Conservation (phyloP, 306 rosid genomes). For the Astragalus glycyphyllos region DNA sequence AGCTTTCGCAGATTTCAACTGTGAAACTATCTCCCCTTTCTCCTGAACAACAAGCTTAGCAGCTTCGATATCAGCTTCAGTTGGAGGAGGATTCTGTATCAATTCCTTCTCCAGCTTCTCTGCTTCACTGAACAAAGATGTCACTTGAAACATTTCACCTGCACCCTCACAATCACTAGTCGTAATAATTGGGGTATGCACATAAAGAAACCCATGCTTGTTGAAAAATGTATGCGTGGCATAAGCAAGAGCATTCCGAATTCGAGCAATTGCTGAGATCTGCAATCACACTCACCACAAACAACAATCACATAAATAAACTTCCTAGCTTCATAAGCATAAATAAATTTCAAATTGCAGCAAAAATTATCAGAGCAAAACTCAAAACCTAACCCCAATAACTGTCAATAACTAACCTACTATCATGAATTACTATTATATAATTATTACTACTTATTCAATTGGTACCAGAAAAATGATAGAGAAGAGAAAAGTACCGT, state of each 20-base stretch:
- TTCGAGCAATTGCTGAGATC: conserved; percentile 92
- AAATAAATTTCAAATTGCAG: not conserved
- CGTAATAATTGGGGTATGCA: conserved; percentile 93
- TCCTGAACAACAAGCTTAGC: conserved; percentile 64
- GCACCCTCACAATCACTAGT: conserved; percentile 99
- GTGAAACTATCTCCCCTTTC: conserved; percentile 75
- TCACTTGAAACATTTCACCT: conserved; percentile 99
- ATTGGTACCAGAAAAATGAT: not conserved
- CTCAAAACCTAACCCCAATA: not conserved
- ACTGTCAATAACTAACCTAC: not conserved
- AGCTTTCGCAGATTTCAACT: conserved; percentile 76
- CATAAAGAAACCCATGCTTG: conserved; percentile 78
- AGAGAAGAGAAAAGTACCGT: conserved; percentile 51
- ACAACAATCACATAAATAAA: conserved; percentile 7
- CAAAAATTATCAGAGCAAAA: not conserved
- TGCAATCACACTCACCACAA: conserved; percentile 38
- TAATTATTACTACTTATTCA: not conserved
- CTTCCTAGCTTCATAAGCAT: conserved; percentile 9
- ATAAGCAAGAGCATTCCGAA: conserved; percentile 84
- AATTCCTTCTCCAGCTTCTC: conserved; percentile 88
- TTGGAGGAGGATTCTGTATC: conserved; percentile 77
- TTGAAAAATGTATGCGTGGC: conserved; percentile 88
- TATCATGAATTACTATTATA: not conserved
- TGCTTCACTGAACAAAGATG: conserved; percentile 81
- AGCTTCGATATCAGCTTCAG: conserved; percentile 77